Base-by-base conservation (phyloP, 805 yeast genomes). In the Starmerella etchellsii region DNA sequence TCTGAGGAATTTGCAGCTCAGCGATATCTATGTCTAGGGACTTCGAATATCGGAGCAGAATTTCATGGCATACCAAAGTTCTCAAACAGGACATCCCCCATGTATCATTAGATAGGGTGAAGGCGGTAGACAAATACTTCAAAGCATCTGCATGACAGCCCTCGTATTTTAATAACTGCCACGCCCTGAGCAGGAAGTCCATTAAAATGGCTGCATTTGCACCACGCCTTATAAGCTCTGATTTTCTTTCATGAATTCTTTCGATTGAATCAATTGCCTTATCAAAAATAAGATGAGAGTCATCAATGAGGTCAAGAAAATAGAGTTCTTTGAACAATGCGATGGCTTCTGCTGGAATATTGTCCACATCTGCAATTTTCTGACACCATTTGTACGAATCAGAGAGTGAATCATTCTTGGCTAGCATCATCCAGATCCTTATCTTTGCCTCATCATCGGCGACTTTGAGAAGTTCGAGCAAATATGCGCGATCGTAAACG, bases 81-180 rank as follows among this genome's bases (percentile, higher is more conserved):
- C 34, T 6, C 25, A 31, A 7, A 6, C 16, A 9, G 6, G 4
- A 6, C n/a, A 6, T n/a, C 3, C 36, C 36, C 11, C 14, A 18
- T 4, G 13, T 5, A 5, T 5, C n/a, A 13, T 23, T 4, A 22
- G 36, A n/a, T 4, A 23, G 5, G 4, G 10, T 4, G 5, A 15
- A 15, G n/a, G 36, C 36, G 5, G 29, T 15, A 4, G 10, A 4
- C 4, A 34, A 15, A 21, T 13, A 24, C 14, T 15, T 15, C 4
- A 34, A 15, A 7, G 41, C 41, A 18, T 37, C 41, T 8, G 5
- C 4, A 32, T 25, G 23, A 20, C 41, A 31, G 8, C 41, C 41
- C n/a, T 24, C 32, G 11, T 20, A 13, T 14, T 13, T 24, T 15
- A 31, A 8, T 3, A 15, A 6, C 15, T 13, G 15, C 41, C 41